A percentile compares a stretch with the other conserved stretches of the same genome.
phyloP scores from a whole-genome alignment of 2,329 filamentous ascomycete genomes.

The Didymella sp. region DNA sequence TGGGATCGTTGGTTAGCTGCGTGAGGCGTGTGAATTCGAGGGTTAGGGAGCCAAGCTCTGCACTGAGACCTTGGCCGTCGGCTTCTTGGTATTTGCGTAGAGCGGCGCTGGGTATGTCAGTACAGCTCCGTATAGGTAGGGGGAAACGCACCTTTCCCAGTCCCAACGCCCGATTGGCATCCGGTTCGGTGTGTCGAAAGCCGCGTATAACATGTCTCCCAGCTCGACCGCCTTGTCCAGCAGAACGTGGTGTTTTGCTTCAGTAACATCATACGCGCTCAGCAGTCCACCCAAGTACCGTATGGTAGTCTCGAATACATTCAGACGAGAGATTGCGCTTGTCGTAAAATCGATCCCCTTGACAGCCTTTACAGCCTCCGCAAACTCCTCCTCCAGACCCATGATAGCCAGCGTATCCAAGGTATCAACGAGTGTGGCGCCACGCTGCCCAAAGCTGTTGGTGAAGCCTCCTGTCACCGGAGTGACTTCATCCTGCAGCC shows the following conservation, averaged over 20 bases:
- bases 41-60: slow-evolving; percentile 49
- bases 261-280: slow-evolving; percentile 48
- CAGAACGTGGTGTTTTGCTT: slow-evolving; percentile 45
- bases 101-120: slow-evolving; percentile 38
- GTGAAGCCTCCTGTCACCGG: slow-evolving; percentile 58
- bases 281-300: slow-evolving; percentile 50
- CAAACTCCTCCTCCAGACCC: slow-evolving; percentile 64
- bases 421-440: slow-evolving; percentile 65
- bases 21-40: slow-evolving; percentile 51
- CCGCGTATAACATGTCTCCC: slow-evolving; percentile 54
- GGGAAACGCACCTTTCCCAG: slow-evolving; percentile 43
- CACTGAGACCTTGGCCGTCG: slow-evolving; percentile 40
- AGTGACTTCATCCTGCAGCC: slow-evolving; percentile 61
- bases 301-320: slow-evolving; percentile 53
- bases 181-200: slow-evolving; percentile 55
- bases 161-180: slow-evolving; percentile 51
- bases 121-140: neutral
- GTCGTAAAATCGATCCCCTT: slow-evolving; percentile 62
- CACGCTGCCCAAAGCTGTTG: slow-evolving; percentile 62
- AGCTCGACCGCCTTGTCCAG: slow-evolving; percentile 51
- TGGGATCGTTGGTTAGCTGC: slow-evolving; percentile 48
- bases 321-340: slow-evolving; percentile 44
- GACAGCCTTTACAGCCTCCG: slow-evolving; percentile 59
- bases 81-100: slow-evolving; percentile 41
- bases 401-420: slow-evolving; percentile 70